Evolutionary conservation across 345 rosid genomes (phyloP), one percentile per base, ranked within the genome.

Genomic region (Eucalyptus microcorys): DNA sequence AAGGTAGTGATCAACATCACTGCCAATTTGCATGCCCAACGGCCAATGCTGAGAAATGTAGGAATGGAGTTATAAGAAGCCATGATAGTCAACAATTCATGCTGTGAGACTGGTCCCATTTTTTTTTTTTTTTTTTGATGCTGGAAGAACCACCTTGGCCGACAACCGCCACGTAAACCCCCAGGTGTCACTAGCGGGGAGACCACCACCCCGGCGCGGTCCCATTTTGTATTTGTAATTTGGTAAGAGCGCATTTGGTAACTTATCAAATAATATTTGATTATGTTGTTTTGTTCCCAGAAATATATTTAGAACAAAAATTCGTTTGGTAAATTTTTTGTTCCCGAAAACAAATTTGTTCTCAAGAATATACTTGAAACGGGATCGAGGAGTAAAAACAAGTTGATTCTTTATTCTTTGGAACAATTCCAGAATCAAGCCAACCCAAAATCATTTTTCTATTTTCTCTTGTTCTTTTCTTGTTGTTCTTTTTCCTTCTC

Each of bases 351-450:
- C 0, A 52, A 52, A 52, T 19, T 52, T 52, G 10, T 7, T 19
- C 55, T 0, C 24, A 7, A 52, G 4, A 52, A 52, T 7, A 52
- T 2, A 52, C 0, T 52, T 52, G 10, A 1, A 52, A 52, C 10
- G 7, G 0, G 24, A 7, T 52, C 0, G 0, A 0, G 4, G 55
- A 52, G 24, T 17, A 7, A 52, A 3, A 52, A 17, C 7, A 52
- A 7, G 0, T 0, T 52, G 0, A 3, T 7, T 19, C 1, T 52
- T 7, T 52, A 0, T 52, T 52, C 10, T 52, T 0, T 0, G 0
- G 4, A 52, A 52, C 4, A 52, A 52, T 52, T 52, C 0, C 2
- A 52, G 0, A 19, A 19, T 52, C 55, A 52, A 52, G 55, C 55
- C 4, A 52, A 19, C 2, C 24, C 24, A 52, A 52, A 52, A 52